A percentile compares a stretch with the other conserved stretches of the same genome.
Evolutionary conservation across 2,329 filamentous ascomycete genomes (phyloP).

Genomic region (Pseudocercospora pini-densiflorae): DNA sequence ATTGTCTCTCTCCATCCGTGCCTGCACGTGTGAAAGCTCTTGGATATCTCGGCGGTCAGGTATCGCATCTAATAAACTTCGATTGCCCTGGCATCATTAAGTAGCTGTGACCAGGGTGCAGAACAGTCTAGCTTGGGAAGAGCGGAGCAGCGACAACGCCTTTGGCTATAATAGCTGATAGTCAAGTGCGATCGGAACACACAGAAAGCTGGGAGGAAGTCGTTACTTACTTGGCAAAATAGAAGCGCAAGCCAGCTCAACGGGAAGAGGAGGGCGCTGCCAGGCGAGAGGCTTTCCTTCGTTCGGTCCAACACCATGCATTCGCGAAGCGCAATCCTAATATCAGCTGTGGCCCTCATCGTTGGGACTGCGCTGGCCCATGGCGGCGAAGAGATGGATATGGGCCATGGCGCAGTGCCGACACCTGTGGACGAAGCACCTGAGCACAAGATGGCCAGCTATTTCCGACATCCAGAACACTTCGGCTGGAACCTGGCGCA

Average conservation of each 20-base stretch:
- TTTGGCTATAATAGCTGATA: background rate
- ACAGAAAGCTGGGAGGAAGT: background rate
- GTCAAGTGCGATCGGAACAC: background rate
- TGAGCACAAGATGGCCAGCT: slow-evolving; percentile 46
- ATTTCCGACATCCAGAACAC: slow-evolving; percentile 63
- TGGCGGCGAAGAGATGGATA: slow-evolving; percentile 40
- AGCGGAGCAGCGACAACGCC: background rate
- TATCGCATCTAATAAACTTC: background rate
- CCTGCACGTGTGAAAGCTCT: slow-evolving; percentile 6
- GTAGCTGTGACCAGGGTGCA: background rate
- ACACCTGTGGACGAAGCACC: slow-evolving; percentile 23
- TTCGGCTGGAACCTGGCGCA: slow-evolving; percentile 67
- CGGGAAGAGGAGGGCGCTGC: background rate
- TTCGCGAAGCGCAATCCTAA: slow-evolving; percentile 9
- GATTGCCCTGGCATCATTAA: background rate
- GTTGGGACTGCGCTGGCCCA: slow-evolving; percentile 49
- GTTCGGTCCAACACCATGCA: slow-evolving; percentile 18
- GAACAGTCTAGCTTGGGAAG: background rate
- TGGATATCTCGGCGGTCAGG: background rate
- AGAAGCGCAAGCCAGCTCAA: background rate
- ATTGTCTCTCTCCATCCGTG: background rate
- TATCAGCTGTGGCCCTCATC: slow-evolving; percentile 43
- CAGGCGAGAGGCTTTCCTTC: background rate
- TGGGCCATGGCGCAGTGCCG: slow-evolving; percentile 29
- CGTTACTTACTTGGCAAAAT: background rate